Evolutionary conservation across 257 asterid genomes (phyloP).

Genomic region (Gentiana straminea): DNA sequence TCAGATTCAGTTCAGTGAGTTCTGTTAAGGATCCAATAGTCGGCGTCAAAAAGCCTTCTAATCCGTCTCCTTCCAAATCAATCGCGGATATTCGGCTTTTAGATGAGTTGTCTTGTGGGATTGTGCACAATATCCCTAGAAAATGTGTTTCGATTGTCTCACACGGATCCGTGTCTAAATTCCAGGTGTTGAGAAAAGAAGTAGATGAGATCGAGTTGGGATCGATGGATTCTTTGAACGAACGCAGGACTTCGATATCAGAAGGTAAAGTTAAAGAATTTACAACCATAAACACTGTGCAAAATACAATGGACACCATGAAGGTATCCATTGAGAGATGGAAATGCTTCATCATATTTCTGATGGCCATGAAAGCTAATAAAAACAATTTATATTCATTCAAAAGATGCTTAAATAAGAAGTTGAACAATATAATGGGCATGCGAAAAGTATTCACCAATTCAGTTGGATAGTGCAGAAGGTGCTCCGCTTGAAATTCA

Average conservation of each 20-base stretch:
- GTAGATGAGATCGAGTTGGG: conserved; percentile 29
- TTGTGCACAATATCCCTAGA: conserved; percentile 22
- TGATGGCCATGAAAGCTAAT: too few species aligned
- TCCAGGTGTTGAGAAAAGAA: conserved; percentile 37
- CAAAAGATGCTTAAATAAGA: conserved; percentile 8
- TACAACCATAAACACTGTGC: conserved; percentile 4
- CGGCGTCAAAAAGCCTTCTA: conserved; percentile 40
- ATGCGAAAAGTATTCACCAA: conserved; percentile 13
- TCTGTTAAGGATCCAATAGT: conserved; percentile 30
- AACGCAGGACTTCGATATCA: conserved; percentile 26
- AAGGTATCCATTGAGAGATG: not conserved
- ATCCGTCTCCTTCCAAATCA: conserved; percentile 37
- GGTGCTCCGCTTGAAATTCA: not conserved
- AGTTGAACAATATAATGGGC: not conserved
- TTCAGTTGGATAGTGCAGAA: conserved; percentile 16
- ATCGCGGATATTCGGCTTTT: conserved; percentile 21
- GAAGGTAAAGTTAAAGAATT: conserved; percentile 23
- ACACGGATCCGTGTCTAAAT: conserved; percentile 34
- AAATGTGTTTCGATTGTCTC: conserved; percentile 28
- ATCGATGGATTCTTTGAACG: conserved; percentile 27
- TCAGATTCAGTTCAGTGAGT: conserved; percentile 23
- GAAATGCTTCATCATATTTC: conserved; percentile 3
- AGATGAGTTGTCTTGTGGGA: conserved; percentile 23
- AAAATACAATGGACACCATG: not conserved
- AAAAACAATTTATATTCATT: too few species aligned